Evolutionary conservation across 805 yeast genomes (phyloP).

Genomic region (Tetrapisispora phaffii): DNA sequence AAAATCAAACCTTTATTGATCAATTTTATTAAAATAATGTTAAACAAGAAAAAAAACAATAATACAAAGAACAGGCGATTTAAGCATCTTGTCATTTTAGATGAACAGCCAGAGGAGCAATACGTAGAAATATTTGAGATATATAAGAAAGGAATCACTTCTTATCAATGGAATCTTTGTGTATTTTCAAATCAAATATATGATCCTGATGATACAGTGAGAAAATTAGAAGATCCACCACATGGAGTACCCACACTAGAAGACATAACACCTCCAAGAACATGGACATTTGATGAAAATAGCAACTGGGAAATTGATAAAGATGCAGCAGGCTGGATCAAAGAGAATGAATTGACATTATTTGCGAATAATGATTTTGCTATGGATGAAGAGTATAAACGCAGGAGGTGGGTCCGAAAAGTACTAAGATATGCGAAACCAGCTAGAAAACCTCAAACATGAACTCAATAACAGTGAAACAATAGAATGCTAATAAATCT

Average conservation of each 20-base stretch:
- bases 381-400: constrained; percentile 40
- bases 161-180: constrained; percentile 52
- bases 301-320: constrained; percentile 58
- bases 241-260: constrained; percentile 47
- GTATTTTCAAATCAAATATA: constrained; percentile 48
- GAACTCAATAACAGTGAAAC: background rate
- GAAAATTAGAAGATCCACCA: constrained; percentile 49
- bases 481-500: background rate
- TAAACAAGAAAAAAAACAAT: constrained; percentile 12
- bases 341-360: constrained; percentile 33
- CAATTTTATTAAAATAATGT: constrained; percentile 11
- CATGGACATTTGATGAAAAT: constrained; percentile 60
- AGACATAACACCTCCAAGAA: constrained; percentile 55
- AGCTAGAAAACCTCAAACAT: constrained; percentile 10
- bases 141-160: constrained; percentile 47
- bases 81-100: constrained; percentile 41
- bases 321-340: constrained; percentile 43
- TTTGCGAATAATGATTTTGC: constrained; percentile 42
- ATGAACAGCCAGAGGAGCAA: constrained; percentile 51
- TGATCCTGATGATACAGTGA: constrained; percentile 36
- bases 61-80: background rate
- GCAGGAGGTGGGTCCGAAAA: constrained; percentile 47
- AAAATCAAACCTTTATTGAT: constrained; percentile 28
- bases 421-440: constrained; percentile 41
- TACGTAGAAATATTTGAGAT: constrained; percentile 73